Conservation (phyloP, 148 eudicot species). For the Talinum fruticosum region DNA sequence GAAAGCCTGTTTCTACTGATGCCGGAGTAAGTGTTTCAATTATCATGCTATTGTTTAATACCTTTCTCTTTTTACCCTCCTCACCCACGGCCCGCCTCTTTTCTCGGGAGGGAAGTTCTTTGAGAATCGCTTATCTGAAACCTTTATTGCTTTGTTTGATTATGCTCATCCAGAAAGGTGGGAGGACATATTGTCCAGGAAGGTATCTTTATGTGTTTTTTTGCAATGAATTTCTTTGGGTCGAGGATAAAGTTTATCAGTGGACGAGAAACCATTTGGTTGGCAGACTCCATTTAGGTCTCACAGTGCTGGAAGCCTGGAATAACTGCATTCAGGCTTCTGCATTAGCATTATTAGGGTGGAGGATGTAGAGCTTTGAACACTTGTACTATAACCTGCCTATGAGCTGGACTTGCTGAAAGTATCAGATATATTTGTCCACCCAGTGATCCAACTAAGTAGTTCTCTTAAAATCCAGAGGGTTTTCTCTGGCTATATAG, state of each 20-base stretch:
- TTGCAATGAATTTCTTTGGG: too few species aligned
- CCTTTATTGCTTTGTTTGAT: neutral
- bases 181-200: neutral
- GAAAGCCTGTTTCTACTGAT: slow-evolving; percentile 89
- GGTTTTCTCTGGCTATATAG: neutral
- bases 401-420: neutral
- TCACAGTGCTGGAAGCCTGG: neutral
- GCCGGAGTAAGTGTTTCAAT: slow-evolving; percentile 74
- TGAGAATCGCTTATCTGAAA: neutral
- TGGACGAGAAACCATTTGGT: neutral
- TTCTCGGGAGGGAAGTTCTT: too few species aligned
- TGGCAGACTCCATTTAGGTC: neutral
- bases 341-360: neutral
- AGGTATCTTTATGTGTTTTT: too few species aligned
- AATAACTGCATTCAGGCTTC: neutral
- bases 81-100: neutral
- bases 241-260: neutral
- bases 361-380: slow-evolving; percentile 5
- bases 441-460: neutral
- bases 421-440: neutral
- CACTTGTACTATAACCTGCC: neutral
- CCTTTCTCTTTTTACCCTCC: neutral
- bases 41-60: neutral
- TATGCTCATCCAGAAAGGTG: neutral
- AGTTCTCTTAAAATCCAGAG: neutral